phyloP scores from a whole-genome alignment of 1,139 yeast species.

The Hanseniaspora sp. region DNA sequence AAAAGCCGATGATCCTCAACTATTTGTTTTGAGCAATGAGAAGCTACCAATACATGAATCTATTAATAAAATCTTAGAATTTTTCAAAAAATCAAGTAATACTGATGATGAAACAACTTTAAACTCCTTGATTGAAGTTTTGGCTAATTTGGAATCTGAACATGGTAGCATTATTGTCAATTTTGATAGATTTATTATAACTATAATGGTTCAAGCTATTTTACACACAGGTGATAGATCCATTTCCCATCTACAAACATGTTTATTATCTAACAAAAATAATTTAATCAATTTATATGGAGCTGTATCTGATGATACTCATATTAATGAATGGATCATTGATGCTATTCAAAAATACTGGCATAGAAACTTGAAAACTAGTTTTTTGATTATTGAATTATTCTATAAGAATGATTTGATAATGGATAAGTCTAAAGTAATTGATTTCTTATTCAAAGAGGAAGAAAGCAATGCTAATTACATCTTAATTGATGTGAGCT shows the following conservation, averaged over 20 bases:
- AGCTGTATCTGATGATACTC: conserved; percentile 26
- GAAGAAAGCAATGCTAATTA: conserved; percentile 22
- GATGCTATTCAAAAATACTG: conserved; percentile 65
- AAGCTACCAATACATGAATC: conserved; percentile 28
- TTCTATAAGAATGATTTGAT: conserved; percentile 45
- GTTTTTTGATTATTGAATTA: conserved; percentile 57
- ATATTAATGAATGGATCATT: conserved; percentile 39
- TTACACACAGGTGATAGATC: conserved; percentile 84
- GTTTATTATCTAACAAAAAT: conserved; percentile 46
- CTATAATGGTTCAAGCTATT: conserved; percentile 57
- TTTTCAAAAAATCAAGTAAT: conserved; percentile 29
- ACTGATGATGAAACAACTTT: conserved; percentile 23
- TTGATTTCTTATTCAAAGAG: conserved; percentile 35
- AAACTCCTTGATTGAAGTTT: conserved; percentile 28
- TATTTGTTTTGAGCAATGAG: conserved; percentile 29
- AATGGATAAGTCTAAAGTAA: conserved; percentile 34
- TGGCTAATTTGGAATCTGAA: conserved; percentile 31
- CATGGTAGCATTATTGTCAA: conserved; percentile 27
- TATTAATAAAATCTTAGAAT: conserved; percentile 30
- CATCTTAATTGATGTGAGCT: conserved; percentile 31
- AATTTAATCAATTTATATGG: conserved; percentile 42
- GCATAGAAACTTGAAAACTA: conserved; percentile 74
- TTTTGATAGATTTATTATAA: conserved; percentile 42
- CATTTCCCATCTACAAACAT: conserved; percentile 69
- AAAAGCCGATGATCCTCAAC: conserved; percentile 21